A percentile compares a stretch with the other conserved stretches of the same genome.
These are phyloP conservation scores for Emergomyces pasteurianus DNA, from an alignment of 2,329 filamentous ascomycete species.

Conservation along the genomic window DNA sequence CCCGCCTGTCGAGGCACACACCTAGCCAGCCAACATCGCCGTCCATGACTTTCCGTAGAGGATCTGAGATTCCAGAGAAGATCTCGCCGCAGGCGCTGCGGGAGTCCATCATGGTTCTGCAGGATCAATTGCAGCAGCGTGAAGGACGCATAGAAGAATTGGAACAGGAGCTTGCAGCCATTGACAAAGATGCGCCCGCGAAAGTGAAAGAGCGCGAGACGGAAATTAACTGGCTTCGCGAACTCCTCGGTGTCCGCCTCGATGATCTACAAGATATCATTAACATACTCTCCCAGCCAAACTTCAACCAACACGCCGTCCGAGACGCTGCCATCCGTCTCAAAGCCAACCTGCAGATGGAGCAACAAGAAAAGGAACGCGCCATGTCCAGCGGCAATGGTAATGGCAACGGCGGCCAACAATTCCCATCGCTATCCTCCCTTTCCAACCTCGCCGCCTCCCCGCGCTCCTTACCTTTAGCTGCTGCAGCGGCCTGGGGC, in stretches of 20 bases:
- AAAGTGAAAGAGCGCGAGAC: conserved; percentile 88
- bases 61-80: conserved; percentile 57
- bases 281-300: conserved; percentile 57
- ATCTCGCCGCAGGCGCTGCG: conserved; percentile 89
- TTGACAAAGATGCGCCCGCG: conserved; percentile 63
- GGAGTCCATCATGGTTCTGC: conserved; percentile 89
- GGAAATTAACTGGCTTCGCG: conserved; percentile 88
- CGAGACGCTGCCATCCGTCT: conserved; percentile 87
- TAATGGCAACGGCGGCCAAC: conserved; percentile 27
- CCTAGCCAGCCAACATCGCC: conserved; percentile 35
- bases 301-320: conserved; percentile 65
- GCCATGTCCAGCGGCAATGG: conserved; percentile 58
- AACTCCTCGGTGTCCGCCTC: conserved; percentile 79
- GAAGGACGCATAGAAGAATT: conserved; percentile 82
- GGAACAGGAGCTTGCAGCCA: conserved; percentile 54
- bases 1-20: conserved; percentile 17
- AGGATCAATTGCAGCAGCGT: conserved; percentile 91
- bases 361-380: conserved; percentile 86
- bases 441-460: conserved; percentile 65
- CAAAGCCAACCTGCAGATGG: conserved; percentile 92
- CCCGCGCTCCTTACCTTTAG: conserved; percentile 66
- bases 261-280: conserved; percentile 92
- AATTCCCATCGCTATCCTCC: conserved; percentile 63
- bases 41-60: conserved; percentile 33
- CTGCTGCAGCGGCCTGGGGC: conserved; percentile 91